Percentiles rank a stretch among this genome's conserved stretches.
phyloP scores from a whole-genome alignment of 306 rosid species.

The Dalbergia oliveri region DNA sequence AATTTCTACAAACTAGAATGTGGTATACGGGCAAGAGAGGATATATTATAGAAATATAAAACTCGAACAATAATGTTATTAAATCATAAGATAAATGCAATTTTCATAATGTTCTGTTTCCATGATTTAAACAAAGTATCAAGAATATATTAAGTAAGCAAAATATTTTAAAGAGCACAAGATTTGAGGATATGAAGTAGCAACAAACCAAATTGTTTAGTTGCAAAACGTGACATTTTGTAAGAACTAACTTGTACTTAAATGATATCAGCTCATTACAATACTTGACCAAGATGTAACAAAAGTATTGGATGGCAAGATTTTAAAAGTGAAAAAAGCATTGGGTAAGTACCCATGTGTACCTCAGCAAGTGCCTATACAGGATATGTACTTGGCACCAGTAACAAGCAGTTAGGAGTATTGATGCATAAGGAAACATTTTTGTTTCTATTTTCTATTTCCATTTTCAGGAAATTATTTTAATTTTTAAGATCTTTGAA shows the following conservation, averaged over 20 bases:
- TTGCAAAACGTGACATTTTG: not conserved
- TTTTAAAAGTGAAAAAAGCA: too few relatives aligned
- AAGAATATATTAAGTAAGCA: not conserved
- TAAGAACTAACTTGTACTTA: not conserved
- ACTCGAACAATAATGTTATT: too few relatives aligned
- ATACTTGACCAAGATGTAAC: not conserved
- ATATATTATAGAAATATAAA: not conserved
- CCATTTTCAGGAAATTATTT: not conserved
- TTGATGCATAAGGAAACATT: not conserved
- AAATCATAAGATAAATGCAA: too few relatives aligned
- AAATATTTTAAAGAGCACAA: not conserved
- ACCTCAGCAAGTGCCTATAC: not conserved
- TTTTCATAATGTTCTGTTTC: not conserved
- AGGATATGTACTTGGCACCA: not conserved
- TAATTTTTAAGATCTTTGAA: not conserved
- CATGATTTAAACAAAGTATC: not conserved
- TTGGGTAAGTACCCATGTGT: not conserved
- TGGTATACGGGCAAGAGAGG: not conserved
- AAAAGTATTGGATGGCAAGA: not conserved
- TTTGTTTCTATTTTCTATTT: not conserved
- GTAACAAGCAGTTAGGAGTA: not conserved
- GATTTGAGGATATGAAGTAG: not conserved
- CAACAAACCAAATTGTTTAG: not conserved
- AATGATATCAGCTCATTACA: not conserved
- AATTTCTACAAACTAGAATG: not conserved